Conservation (phyloP, 2,329 filamentous ascomycete species). For the Fusarium incarnatum region DNA sequence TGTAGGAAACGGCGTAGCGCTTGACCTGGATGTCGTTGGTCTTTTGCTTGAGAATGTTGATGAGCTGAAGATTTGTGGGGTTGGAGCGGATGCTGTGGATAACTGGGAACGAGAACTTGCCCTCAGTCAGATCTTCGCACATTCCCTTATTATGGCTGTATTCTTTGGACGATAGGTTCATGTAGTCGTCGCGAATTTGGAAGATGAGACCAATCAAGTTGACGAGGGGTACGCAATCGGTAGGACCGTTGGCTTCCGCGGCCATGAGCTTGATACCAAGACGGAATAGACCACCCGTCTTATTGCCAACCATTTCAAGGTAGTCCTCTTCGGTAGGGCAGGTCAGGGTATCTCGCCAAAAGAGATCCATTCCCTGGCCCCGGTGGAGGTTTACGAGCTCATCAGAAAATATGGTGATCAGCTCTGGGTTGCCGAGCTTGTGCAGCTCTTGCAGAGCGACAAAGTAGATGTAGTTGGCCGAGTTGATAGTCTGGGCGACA, state of each 20-base stretch:
- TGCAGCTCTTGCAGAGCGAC: conserved; percentile 79
- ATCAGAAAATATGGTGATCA: conserved; percentile 79
- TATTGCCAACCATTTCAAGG: conserved; percentile 93
- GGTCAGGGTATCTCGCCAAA: conserved; percentile 86
- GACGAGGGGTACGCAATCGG: conserved; percentile 84
- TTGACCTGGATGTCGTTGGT: conserved; percentile 89
- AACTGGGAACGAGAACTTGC: conserved; percentile 96
- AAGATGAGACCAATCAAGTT: conserved; percentile 88
- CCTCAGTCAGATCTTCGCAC: conserved; percentile 95
- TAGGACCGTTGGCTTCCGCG: conserved; percentile 68
- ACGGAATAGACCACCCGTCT: conserved; percentile 88
- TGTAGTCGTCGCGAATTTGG: conserved; percentile 94
- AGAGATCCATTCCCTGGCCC: conserved; percentile 91
- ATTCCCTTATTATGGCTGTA: conserved; percentile 93
- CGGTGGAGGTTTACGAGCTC: conserved; percentile 87
- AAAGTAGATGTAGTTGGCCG: conserved; percentile 91
- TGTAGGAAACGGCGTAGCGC: conserved; percentile 88
- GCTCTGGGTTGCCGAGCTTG: conserved; percentile 74
- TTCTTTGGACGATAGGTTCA: conserved; percentile 80
- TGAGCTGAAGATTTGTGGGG: conserved; percentile 78
- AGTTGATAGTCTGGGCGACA: conserved; percentile 89
- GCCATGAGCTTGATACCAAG: conserved; percentile 91
- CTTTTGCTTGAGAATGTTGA: conserved; percentile 94
- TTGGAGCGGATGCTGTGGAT: conserved; percentile 90
- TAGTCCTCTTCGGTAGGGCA: conserved; percentile 90